Evolutionary conservation across 73 alveolate genomes (phyloP).

Genomic region (Breviolum minutum): DNA sequence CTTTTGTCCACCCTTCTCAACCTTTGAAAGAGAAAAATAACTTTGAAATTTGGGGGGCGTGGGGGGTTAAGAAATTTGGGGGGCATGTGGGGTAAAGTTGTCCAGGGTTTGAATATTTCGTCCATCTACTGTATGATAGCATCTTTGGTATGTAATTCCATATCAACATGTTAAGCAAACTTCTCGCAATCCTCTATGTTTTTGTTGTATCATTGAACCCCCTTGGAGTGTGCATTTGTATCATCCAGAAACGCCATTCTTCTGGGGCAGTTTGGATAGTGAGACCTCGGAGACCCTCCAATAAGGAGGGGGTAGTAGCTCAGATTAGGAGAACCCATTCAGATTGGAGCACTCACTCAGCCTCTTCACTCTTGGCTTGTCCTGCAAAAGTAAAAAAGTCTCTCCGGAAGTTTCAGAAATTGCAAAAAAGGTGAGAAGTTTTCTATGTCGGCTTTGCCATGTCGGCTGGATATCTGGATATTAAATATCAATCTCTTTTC

Average conservation of each 20-base stretch:
- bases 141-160: neutral
- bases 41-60: no score
- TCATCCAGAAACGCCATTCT: neutral
- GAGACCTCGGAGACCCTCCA: neutral
- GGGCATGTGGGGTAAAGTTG: no score
- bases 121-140: no score
- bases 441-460: no score
- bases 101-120: no score
- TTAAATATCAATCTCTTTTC: neutral
- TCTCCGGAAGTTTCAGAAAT: no score
- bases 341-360: neutral
- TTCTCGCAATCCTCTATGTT: neutral
- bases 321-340: neutral
- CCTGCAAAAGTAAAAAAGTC: neutral
- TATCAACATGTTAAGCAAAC: neutral
- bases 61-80: no score
- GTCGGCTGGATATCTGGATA: neutral
- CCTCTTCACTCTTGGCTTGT: constrained; percentile 21
- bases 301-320: neutral
- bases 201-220: neutral
- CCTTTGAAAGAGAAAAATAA: no score
- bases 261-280: neutral
- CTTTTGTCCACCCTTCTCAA: no score
- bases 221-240: neutral
- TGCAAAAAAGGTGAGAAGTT: no score